A percentile compares a stretch with the other conserved stretches of the same genome.
Conservation (phyloP, 2,329 filamentous ascomycete genomes). For the Aspergillus tamarii region DNA sequence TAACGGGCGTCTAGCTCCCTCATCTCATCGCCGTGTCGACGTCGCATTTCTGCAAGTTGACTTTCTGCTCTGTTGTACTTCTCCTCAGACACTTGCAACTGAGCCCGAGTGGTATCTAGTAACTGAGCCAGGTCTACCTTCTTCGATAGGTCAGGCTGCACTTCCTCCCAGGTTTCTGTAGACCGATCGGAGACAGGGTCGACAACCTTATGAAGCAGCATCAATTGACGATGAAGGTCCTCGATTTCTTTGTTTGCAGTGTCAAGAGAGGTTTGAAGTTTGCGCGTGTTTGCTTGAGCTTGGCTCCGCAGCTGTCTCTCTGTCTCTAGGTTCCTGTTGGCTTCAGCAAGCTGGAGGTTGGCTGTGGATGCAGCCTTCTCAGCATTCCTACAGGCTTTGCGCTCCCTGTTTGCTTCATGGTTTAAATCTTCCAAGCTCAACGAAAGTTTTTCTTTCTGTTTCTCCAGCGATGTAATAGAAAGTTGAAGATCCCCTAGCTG, state of each 20-base stretch:
- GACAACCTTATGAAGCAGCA: conserved; percentile 82
- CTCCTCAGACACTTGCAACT: conserved; percentile 79
- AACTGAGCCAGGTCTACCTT: conserved; percentile 80
- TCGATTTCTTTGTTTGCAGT: conserved; percentile 78
- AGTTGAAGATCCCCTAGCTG: conserved; percentile 86
- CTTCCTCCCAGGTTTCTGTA: conserved; percentile 69
- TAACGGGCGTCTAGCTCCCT: conserved; percentile 65
- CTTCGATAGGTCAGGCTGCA: conserved; percentile 68
- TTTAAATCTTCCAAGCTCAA: conserved; percentile 88
- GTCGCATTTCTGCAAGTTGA: conserved; percentile 77
- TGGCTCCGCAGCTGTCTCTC: conserved; percentile 84
- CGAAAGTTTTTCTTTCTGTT: conserved; percentile 90
- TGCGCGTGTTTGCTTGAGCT: conserved; percentile 81
- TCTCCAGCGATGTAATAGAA: conserved; percentile 80
- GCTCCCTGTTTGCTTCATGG: conserved; percentile 86
- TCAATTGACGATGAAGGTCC: conserved; percentile 77
- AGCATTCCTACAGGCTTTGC: conserved; percentile 84
- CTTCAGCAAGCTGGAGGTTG: conserved; percentile 82
- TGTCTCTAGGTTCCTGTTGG: conserved; percentile 85
- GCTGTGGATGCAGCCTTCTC: conserved; percentile 83
- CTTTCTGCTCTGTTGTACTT: conserved; percentile 80
- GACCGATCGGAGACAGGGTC: conserved; percentile 72
- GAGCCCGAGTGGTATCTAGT: conserved; percentile 85
- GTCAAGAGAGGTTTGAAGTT: conserved; percentile 78
- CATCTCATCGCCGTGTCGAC: conserved; percentile 71